Evolutionary conservation across 78 protist species (phyloP), one percentile per base, ranked within the genome.

Genomic region (Polysphondylium violaceum): DNA sequence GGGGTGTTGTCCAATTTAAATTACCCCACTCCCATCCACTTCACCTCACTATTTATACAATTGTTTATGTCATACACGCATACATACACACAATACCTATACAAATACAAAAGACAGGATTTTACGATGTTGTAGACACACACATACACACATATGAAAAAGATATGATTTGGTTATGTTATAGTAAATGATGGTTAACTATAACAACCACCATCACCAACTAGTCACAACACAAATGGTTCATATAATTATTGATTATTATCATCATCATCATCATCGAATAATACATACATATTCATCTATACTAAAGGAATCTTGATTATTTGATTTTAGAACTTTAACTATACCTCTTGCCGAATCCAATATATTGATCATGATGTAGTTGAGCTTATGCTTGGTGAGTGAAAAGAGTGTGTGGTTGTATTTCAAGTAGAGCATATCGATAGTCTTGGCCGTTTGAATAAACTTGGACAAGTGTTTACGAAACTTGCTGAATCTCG

Each of bases 281-380:
- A 38, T 35, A 47, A 17, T 38, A 55, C 51, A 19, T 55, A 50
- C 83, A 51, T 41, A 40, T 33, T 38, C 58, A 50, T n/a, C n/a
- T 16, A 14, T 8, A 16, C 17, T 16, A 47, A 14, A 43, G n/a
- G 25, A 23, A 44, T 58, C 51, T 21, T 8, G 58, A 31, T 17
- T 58, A 33, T 50, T 55, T 38, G 33, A 25, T 61, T 43, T 60
- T 50, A 19, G 69, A 38, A 74, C 58, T 31, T 58, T 51, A 21
- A 83, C 58, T 1, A 83, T 60, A 19, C 41, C 19, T 47, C 78
- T 68, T 1, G 90, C 43, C 11, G 79, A 59, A 21, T 83, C 90
- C 1, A 58, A 21, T 7, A 83, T 50, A 5, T 23, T 27, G 43
- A 64, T n/a, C 69, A 69, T 43, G 19, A 68, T 83, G 44, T 44